These are phyloP conservation scores for Apophysomyces trapeziformis DNA, from an alignment of 371 early-diverging fungal species.

Conservation along the genomic window DNA sequence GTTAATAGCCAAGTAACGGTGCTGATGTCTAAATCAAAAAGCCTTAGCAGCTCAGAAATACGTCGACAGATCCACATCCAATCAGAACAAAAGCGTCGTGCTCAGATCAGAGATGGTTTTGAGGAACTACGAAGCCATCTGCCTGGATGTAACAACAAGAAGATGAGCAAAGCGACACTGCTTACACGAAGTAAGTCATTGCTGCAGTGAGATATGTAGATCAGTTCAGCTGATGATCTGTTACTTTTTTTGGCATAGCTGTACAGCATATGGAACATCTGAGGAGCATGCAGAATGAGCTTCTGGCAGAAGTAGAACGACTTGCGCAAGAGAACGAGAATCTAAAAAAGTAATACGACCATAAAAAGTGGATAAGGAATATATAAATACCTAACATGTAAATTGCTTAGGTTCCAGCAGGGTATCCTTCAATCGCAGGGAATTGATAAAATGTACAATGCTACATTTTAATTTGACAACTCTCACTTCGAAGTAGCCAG, in stretches of 20 bases:
- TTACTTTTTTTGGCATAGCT: constrained; percentile 26
- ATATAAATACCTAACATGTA: background rate
- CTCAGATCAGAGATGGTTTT: constrained; percentile 58
- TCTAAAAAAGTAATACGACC: constrained; percentile 49
- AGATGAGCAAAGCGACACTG: constrained; percentile 62
- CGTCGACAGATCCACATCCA: constrained; percentile 61
- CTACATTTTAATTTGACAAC: constrained; percentile 28
- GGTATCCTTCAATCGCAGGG: constrained; percentile 52
- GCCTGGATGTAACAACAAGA: constrained; percentile 56
- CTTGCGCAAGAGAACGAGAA: constrained; percentile 52
- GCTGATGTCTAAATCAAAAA: too few relatives aligned
- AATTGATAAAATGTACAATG: constrained; percentile 52
- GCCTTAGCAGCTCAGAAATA: constrained; percentile 39
- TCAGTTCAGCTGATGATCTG: background rate
- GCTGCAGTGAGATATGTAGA: background rate
- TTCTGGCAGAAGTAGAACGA: constrained; percentile 54
- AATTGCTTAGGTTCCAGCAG: constrained; percentile 44
- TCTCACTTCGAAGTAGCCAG: background rate
- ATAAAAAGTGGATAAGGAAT: background rate
- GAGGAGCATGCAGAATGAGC: constrained; percentile 47
- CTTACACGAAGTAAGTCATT: constrained; percentile 52
- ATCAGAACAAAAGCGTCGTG: constrained; percentile 58
- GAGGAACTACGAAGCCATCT: constrained; percentile 57
- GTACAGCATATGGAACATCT: constrained; percentile 56
- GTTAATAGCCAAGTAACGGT: too few relatives aligned